Evolutionary conservation across 2,329 filamentous ascomycete genomes (phyloP).

Genomic region (Dothideomycetidae sp.): DNA sequence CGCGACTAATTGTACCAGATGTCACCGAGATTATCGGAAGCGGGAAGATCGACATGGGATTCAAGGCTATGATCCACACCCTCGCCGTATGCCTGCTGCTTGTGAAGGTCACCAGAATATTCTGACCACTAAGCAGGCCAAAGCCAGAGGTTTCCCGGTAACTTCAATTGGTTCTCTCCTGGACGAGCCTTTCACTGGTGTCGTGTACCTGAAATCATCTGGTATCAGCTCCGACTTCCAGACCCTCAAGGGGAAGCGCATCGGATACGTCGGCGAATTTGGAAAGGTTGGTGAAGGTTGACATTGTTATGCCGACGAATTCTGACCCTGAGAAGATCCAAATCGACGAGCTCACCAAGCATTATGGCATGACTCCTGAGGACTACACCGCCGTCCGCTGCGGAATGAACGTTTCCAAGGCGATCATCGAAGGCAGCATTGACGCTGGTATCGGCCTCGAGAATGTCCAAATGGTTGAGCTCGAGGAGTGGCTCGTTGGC

Average conservation of each 20-base stretch:
- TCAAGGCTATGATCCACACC: conserved; percentile 77
- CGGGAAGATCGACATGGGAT: conserved; percentile 62
- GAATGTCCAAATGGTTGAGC: conserved; percentile 72
- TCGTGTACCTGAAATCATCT: conserved; percentile 60
- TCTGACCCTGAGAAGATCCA: conserved; percentile 44
- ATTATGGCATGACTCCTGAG: conserved; percentile 58
- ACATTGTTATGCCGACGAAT: neutral
- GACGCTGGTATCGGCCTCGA: conserved; percentile 65
- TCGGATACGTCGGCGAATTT: conserved; percentile 69
- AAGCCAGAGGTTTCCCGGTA: conserved; percentile 61
- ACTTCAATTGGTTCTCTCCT: conserved; percentile 59
- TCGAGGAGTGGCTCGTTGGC: conserved; percentile 56
- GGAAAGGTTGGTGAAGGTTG: conserved; percentile 39
- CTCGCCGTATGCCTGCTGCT: conserved; percentile 41
- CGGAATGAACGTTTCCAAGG: conserved; percentile 68
- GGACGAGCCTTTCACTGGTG: conserved; percentile 66
- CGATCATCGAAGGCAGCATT: conserved; percentile 57
- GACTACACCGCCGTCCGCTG: conserved; percentile 68
- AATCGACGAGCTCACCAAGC: conserved; percentile 64
- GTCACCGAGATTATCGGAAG: conserved; percentile 70
- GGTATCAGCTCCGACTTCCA: conserved; percentile 64
- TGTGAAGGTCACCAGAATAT: neutral
- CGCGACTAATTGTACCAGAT: too few relatives aligned
- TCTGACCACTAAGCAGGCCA: conserved; percentile 40
- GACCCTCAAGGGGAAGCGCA: conserved; percentile 60